Percentiles rank a stretch among this genome's conserved stretches.
Evolutionary conservation across 495 filamentous ascomycete genomes (phyloP).

Genomic region (Astrocystis sublimbata): DNA sequence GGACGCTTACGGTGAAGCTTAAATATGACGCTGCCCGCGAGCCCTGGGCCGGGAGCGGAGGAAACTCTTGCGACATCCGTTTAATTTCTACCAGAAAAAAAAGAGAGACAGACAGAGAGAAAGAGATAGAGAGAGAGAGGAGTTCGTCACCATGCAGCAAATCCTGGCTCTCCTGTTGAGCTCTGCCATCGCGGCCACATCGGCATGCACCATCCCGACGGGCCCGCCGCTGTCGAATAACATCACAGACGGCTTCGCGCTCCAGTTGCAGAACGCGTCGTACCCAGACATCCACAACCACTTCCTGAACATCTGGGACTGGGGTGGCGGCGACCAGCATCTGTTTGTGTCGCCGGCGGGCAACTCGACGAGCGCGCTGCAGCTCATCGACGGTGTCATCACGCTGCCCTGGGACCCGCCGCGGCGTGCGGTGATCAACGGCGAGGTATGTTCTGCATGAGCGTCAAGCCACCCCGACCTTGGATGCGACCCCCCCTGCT

Average conservation of each 20-base stretch:
- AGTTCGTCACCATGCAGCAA: conserved; percentile 22
- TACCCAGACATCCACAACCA: conserved; percentile 51
- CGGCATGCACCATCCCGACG: conserved; percentile 45
- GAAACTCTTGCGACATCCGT: not conserved
- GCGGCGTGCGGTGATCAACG: conserved; percentile 47
- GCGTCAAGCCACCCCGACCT: not conserved
- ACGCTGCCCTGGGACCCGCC: conserved; percentile 34
- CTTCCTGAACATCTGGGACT: conserved; percentile 51
- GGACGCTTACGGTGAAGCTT: not conserved
- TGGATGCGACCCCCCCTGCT: conserved; percentile 12
- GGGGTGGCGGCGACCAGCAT: conserved; percentile 53
- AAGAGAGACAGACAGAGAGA: too few relatives aligned
- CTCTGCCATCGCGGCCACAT: conserved; percentile 24
- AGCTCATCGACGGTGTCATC: conserved; percentile 48
- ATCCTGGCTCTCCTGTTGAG: conserved; percentile 20
- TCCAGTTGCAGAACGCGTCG: conserved; percentile 53
- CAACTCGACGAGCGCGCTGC: conserved; percentile 45
- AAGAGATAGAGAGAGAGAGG: too few relatives aligned
- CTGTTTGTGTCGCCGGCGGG: conserved; percentile 52
- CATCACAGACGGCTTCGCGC: conserved; percentile 44
- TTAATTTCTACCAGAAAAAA: too few relatives aligned
- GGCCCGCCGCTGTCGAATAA: conserved; percentile 36
- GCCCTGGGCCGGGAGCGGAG: not conserved
- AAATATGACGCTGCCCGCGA: conserved; percentile 11
- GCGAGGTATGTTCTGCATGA: conserved; percentile 40